Evolutionary conservation across 305 asterid genomes (phyloP).

Genomic region (Solanum aculeatissimum): DNA sequence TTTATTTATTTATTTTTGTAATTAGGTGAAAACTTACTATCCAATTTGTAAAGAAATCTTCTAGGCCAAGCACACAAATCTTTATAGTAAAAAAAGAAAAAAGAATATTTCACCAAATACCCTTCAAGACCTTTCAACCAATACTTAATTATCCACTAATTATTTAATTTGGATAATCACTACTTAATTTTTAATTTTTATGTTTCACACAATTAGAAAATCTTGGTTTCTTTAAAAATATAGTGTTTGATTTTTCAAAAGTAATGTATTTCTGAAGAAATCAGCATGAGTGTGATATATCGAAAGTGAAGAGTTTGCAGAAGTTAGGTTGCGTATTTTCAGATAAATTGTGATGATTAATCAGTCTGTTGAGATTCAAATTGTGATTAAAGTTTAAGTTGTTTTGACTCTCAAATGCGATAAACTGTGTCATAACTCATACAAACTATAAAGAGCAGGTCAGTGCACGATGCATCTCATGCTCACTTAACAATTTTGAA

Average conservation of each 20-base stretch:
- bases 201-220: neutral
- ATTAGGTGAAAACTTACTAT: slow-evolving; percentile 15
- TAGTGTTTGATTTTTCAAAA: neutral
- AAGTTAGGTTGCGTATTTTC: neutral
- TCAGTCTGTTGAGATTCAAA: neutral
- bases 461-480: neutral
- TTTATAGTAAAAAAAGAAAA: neutral
- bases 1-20: neutral
- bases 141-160: neutral
- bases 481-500: too few species aligned
- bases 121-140: neutral
- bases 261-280: neutral
- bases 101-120: neutral
- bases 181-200: neutral
- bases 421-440: neutral
- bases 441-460: neutral
- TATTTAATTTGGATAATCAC: neutral
- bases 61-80: slow-evolving; percentile 4
- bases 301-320: neutral
- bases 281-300: neutral
- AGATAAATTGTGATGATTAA: neutral
- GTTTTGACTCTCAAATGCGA: neutral
- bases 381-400: neutral
- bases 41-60: slow-evolving; percentile 5
- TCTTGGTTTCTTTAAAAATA: neutral